Evolutionary conservation across 192 early-diverging fungal genomes (phyloP), one percentile per base, ranked within the genome.

Genomic region (Mortierella antarctica): DNA sequence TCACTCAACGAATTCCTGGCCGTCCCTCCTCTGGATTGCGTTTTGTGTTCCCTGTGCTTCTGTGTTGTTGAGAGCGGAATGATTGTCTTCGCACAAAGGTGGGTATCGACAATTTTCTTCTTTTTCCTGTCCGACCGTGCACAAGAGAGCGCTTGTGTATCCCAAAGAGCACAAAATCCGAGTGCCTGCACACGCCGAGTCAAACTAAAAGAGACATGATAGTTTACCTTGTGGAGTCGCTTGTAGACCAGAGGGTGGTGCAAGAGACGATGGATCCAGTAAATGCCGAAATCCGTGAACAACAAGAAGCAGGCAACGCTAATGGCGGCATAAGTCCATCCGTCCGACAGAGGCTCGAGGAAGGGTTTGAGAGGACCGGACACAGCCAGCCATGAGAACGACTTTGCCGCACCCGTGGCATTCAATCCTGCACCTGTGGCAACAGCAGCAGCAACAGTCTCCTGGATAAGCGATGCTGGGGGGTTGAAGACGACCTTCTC

Each of bases 251-350:
- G 60, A 53, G 96, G 98, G 70, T 97, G 95, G 79, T 99, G 96
- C 74, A 95, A 88, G 65, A 87, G 89, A 18, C 98, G 94, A 83
- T 99, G 98, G 61, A 97, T 91, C 96, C 96, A 99, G 84, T 99
- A 99, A 65, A 99, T 95, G 62, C 92, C 87, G 80, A 91, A 95
- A 71, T 99, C 98, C 15, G 96, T 98, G 64, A 98, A 97, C 79
- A 95, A 66, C 65, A 99, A 88, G 83, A 98, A 99, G 73, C 80
- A 57, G 39, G 86, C 63, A 13, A 95, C 70, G 54, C 91, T 93
- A 4, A 92, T 17, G 4, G 91, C 56, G 51, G 94, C 71, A 73
- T 96, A 97, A 39, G 86, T 64, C 88, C 92, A 95, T 6, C 93
- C 96, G 21, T 83, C 69, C 70, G 75, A 57, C 7, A 85, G 61